These are phyloP conservation scores for Trametes punicea DNA, from an alignment of 768 basidiomycete genomes.

Conservation along the genomic window DNA sequence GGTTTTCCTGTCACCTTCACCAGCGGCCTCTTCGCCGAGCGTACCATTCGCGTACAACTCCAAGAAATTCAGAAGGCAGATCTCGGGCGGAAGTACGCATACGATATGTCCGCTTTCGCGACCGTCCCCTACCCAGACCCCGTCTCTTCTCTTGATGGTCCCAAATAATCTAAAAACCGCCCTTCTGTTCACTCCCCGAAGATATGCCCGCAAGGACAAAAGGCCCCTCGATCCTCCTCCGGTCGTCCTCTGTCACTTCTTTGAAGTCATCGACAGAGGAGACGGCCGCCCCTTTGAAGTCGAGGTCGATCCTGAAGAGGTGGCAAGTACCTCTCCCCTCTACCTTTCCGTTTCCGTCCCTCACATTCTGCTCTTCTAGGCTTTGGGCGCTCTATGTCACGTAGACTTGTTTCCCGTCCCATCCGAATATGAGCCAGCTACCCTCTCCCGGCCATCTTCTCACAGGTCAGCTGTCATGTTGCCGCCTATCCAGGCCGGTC, in stretches of 20 bases:
- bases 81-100: constrained; percentile 59
- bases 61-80: constrained; percentile 62
- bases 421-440: background rate
- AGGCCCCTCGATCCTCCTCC: constrained; percentile 67
- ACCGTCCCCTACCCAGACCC: background rate
- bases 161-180: background rate
- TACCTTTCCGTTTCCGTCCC: too few species aligned
- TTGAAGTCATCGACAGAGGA: constrained; percentile 42
- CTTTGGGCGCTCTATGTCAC: constrained; percentile 64
- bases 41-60: constrained; percentile 51
- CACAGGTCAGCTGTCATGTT: background rate
- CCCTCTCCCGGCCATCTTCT: background rate
- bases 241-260: constrained; percentile 52
- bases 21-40: constrained; percentile 59
- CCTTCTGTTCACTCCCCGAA: constrained; percentile 1
- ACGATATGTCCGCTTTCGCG: background rate
- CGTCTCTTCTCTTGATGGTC: background rate
- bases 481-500: background rate
- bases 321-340: background rate
- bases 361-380: background rate
- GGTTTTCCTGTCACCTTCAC: constrained; percentile 53
- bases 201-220: constrained; percentile 60
- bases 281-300: background rate
- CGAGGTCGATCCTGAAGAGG: background rate
- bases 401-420: constrained; percentile 71